These are phyloP conservation scores for Alnus rubra DNA, from an alignment of 306 rosid species.

Conservation along the genomic window DNA sequence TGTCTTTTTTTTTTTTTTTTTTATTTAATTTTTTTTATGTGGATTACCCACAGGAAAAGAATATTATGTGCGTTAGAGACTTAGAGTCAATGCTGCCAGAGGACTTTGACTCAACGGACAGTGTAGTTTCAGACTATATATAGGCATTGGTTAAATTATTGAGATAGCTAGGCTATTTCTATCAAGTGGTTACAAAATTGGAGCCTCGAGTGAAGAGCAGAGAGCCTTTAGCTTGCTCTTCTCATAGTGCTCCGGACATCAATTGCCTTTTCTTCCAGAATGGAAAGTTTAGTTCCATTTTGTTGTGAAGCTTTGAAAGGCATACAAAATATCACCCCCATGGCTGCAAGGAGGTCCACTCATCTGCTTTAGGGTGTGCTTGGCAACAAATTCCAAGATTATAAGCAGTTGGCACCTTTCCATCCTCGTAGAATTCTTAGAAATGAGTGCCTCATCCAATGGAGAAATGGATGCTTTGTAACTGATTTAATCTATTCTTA, in stretches of 20 bases:
- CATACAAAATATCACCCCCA: slow-evolving; percentile 14
- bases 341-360: not conserved
- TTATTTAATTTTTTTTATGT: not conserved
- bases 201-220: slow-evolving; percentile 68
- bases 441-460: not conserved
- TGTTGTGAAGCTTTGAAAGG: slow-evolving; percentile 25
- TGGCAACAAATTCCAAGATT: not conserved
- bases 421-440: too few species aligned
- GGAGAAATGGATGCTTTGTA: not conserved
- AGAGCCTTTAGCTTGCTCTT: slow-evolving; percentile 51
- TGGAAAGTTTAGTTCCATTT: slow-evolving; percentile 38
- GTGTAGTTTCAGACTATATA: not conserved
- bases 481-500: not conserved
- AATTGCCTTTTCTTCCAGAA: slow-evolving; percentile 30
- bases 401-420: too few species aligned
- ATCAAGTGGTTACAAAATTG: slow-evolving; percentile 14
- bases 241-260: slow-evolving; percentile 53
- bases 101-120: not conserved
- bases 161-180: not conserved
- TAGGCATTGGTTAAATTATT: slow-evolving; percentile 3
- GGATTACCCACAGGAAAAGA: not conserved
- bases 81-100: not conserved
- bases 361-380: not conserved
- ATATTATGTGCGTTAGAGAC: not conserved
- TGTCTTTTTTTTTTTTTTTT: too few species aligned